Evolutionary conservation across 2,329 filamentous ascomycete species (phyloP), one percentile per base, ranked within the genome.

Genomic region (Leptographium lundbergii): DNA sequence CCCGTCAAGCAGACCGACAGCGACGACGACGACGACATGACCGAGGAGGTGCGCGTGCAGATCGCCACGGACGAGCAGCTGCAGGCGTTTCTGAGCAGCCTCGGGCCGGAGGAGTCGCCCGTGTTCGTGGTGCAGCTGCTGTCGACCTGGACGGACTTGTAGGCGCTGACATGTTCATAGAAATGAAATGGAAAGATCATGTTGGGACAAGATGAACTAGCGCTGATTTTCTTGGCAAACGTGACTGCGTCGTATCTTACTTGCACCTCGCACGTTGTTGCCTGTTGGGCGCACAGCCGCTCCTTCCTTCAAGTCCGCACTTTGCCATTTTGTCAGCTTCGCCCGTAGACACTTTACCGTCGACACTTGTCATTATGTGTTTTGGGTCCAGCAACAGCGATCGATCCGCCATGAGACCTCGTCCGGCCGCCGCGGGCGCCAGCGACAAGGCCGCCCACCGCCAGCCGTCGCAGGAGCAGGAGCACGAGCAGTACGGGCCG

Each of bases 11-110:
- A 9, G 42, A 29, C 27, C 19, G 42, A 47, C 6, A 19, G 87
- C 2, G 71, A 89, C 29, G 75, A 89, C 56, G 81, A 80, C 66
- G 77, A 82, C 65, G 76, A 73, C 17, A 77, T 77, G 63, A 83
- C 81, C 6, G 77, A 77, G 56, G 86, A 89, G 66, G 74, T 87
- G 52, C 75, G 75, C 19, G 79, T 88, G 66, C 73, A 77, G 59
- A 85, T 92, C 65, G 84, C 85, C 58, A 78, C 84, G 48, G 86
- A 91, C 65, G 81, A 83, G 62, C 87, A 92, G 71, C 69, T 94
- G 62, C 79, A 79, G 61, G 85, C 85, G 0, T 92, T 91, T 70
- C 70, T 94, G 64, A 76, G 79, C 54, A 85, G 88, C 67, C 75
- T 86, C 29, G 73, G 81, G 63, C 76, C 36, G 51, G 73, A 45